phyloP scores from a whole-genome alignment of 345 rosid genomes.

The Arabidopsis thaliana region TAIR10.1 NC_003076.8:4284501-4285000 shows the following conservation, averaged over 20 bases:
- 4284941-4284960: slow-evolving; percentile 72
- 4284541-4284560: slow-evolving; percentile 75
- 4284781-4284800: slow-evolving; percentile 60
- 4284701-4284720: slow-evolving; percentile 4
- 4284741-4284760: neutral
- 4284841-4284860: slow-evolving; percentile 85
- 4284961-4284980: slow-evolving; percentile 64
- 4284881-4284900: slow-evolving; percentile 75
- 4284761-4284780: slow-evolving; percentile 31
- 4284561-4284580: slow-evolving; percentile 79
- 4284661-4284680: slow-evolving; percentile 58
- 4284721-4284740: slow-evolving; percentile 6
- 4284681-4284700: slow-evolving; percentile 58
- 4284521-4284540: slow-evolving; percentile 11
- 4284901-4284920: slow-evolving; percentile 79
- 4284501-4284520: neutral
- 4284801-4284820: slow-evolving; percentile 71
- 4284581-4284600: slow-evolving; percentile 70
- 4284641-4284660: slow-evolving; percentile 80
- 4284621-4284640: slow-evolving; percentile 76
- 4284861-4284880: slow-evolving; percentile 70
- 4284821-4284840: slow-evolving; percentile 89
- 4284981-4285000: slow-evolving; percentile 86
- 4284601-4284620: slow-evolving; percentile 73
- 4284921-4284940: slow-evolving; percentile 86